These are phyloP conservation scores for Monosporascus sp. DNA, from an alignment of 2,329 filamentous ascomycete genomes.

Conservation along the genomic window DNA sequence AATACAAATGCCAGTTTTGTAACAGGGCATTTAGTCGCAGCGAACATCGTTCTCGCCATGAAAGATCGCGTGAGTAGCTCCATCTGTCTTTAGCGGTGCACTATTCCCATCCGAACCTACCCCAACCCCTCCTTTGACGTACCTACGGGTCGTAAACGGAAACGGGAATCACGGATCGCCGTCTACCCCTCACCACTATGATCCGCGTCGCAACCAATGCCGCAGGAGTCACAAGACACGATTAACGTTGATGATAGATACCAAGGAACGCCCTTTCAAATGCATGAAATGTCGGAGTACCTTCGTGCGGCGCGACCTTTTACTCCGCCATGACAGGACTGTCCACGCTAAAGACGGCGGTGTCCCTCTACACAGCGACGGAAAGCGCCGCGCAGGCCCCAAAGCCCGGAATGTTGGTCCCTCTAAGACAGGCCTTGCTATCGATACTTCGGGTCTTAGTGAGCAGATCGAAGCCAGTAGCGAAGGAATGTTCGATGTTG, in stretches of 20 bases:
- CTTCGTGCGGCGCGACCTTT: constrained; percentile 93
- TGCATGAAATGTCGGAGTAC: constrained; percentile 98
- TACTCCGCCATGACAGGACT: constrained; percentile 94
- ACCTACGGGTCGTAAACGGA: background rate
- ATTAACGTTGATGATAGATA: constrained; percentile 55
- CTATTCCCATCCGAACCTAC: constrained; percentile 4
- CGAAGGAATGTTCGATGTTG: constrained; percentile 89
- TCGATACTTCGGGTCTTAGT: constrained; percentile 73
- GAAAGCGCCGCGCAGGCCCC: constrained; percentile 72
- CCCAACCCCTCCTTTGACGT: constrained; percentile 18
- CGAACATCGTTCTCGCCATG: constrained; percentile 94
- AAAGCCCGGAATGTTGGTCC: constrained; percentile 63
- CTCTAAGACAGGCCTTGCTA: constrained; percentile 70
- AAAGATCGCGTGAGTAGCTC: constrained; percentile 85
- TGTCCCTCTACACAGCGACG: constrained; percentile 87
- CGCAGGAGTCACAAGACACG: constrained; percentile 19
- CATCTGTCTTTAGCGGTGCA: constrained; percentile 6
- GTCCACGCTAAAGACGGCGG: constrained; percentile 98
- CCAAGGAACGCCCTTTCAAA: constrained; percentile 98
- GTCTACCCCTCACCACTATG: constrained; percentile 7
- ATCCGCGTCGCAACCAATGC: constrained; percentile 11
- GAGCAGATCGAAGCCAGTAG: constrained; percentile 90
- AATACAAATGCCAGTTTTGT: constrained; percentile 99
- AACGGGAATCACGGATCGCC: background rate
- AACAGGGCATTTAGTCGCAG: constrained; percentile 95